Evolutionary conservation across 441 rosid genomes (phyloP).

Genomic region (Adansonia gregorii): DNA sequence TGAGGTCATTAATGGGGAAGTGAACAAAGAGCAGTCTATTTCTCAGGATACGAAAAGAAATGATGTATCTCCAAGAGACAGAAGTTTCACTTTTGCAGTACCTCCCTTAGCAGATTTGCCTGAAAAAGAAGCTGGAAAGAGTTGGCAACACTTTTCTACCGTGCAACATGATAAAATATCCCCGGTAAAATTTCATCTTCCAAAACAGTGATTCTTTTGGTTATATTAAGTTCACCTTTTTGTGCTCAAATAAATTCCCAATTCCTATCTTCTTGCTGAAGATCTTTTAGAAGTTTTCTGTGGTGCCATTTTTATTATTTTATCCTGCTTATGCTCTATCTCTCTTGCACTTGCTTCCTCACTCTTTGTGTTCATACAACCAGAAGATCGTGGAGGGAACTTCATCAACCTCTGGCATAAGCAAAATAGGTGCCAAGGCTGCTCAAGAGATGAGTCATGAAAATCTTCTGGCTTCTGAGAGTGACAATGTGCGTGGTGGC

Average conservation of each 20-base stretch:
- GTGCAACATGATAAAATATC: conserved; percentile 44
- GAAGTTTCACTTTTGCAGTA: conserved; percentile 63
- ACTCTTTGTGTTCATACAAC: conserved; percentile 22
- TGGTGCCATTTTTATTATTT: conserved; percentile 20
- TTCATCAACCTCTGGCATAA: conserved; percentile 52
- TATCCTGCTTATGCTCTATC: conserved; percentile 23
- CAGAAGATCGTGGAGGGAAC: conserved; percentile 61
- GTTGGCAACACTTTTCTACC: conserved; percentile 50
- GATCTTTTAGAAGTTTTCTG: background rate
- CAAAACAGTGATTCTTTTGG: background rate
- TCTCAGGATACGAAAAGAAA: conserved; percentile 46
- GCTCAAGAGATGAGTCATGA: conserved; percentile 43
- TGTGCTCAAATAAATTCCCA: background rate
- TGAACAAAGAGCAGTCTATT: conserved; percentile 34
- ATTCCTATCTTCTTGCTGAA: conserved; percentile 7
- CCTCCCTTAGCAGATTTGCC: conserved; percentile 39
- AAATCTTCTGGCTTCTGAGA: conserved; percentile 49
- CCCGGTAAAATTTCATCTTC: conserved; percentile 44
- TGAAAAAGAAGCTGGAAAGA: conserved; percentile 46
- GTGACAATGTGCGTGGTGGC: conserved; percentile 38
- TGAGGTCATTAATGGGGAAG: conserved; percentile 36
- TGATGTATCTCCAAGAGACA: conserved; percentile 50
- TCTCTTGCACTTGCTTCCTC: conserved; percentile 30
- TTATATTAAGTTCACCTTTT: background rate
- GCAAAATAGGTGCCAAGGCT: conserved; percentile 49